phyloP scores from a whole-genome alignment of 108 stramenopile species.

The Nannochloropsis gaditana region DNA sequence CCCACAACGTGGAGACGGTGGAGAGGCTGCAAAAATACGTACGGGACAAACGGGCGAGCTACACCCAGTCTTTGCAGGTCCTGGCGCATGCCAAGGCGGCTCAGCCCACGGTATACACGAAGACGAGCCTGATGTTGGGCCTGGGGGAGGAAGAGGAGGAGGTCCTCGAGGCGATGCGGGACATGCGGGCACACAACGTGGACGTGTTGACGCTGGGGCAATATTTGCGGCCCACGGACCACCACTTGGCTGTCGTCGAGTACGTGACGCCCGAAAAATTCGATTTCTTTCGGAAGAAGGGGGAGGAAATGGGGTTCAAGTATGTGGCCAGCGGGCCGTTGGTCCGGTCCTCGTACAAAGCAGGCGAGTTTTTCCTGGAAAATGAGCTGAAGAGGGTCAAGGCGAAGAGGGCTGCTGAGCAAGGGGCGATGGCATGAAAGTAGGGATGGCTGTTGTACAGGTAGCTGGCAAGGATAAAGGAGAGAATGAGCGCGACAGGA shows the following conservation, averaged over 20 bases:
- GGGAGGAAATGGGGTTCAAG: conserved; percentile 90
- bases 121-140: conserved; percentile 95
- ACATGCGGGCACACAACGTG: conserved; percentile 77
- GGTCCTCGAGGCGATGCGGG: conserved; percentile 84
- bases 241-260: conserved; percentile 86
- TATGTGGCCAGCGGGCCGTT: conserved; percentile 95
- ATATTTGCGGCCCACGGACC: conserved; percentile 89
- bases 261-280: conserved; percentile 94
- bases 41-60: conserved; percentile 67
- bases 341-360: conserved; percentile 93
- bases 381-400: conserved; percentile 71
- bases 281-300: conserved; percentile 57
- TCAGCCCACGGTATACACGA: conserved; percentile 72
- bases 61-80: conserved; percentile 77
- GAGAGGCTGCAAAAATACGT: conserved; percentile 69
- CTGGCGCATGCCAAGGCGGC: conserved; percentile 77
- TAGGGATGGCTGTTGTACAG: too few species aligned
- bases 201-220: conserved; percentile 98
- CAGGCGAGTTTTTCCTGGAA: conserved; percentile 88
- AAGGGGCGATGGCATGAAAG: too few species aligned
- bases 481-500: too few species aligned
- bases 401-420: neutral
- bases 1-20: conserved; percentile 99
- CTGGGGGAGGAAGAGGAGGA: conserved; percentile 96
- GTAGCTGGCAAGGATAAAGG: too few species aligned